Base-by-base conservation (phyloP, 352 stramenopile species). In the Globisporangium camurandrum region DNA sequence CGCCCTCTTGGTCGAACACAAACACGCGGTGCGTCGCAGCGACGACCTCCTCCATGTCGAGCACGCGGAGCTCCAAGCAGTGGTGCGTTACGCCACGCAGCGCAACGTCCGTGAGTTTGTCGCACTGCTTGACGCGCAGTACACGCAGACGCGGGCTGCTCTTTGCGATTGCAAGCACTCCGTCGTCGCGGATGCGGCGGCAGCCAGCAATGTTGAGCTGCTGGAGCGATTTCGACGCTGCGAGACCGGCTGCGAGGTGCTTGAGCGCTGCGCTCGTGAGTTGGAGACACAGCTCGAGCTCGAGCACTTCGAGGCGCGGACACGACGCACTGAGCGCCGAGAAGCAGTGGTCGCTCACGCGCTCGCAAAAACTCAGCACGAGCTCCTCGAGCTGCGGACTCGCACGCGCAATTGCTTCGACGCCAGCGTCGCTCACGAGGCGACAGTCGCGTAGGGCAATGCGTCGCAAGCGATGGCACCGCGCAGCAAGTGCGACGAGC, bases 41-140 rank as follows among this genome's bases (percentile, higher is more conserved):
- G 22, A 62, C 65, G 23, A 97, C 53, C 14, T 97, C 90, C 46
- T 95, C 78, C n/a, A 96, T 49, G 28, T 88, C 79, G 12, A 97
- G 54, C 4, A 54, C 40, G 36, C 93, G 66, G 0, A 97, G 57
- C 16, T 95, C 67, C 28, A 93, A 64, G 19, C 79, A 95, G 54
- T 93, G 87, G 54, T 96, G 85, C 1, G 78, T 95, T 19, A 96
- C 57, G 0, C 62, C 50, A 16, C 72, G 65, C 16, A 93, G 50
- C 10, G 82, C 88, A 0, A 61, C 14, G 45, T 96, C 80, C 0
- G 88, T 95, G 14, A 97, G 64, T n/a, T 76, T 78, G 51, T 96
- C 84, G 28, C 86, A 92, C 26, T 71, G 66, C 3, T 69, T 65
- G 22, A 96, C 30, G 42, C 94, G 95, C 11, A 97, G 67, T 8